Evolutionary conservation across 352 stramenopile species (phyloP).

Genomic region (Aphanomyces invadans): DNA sequence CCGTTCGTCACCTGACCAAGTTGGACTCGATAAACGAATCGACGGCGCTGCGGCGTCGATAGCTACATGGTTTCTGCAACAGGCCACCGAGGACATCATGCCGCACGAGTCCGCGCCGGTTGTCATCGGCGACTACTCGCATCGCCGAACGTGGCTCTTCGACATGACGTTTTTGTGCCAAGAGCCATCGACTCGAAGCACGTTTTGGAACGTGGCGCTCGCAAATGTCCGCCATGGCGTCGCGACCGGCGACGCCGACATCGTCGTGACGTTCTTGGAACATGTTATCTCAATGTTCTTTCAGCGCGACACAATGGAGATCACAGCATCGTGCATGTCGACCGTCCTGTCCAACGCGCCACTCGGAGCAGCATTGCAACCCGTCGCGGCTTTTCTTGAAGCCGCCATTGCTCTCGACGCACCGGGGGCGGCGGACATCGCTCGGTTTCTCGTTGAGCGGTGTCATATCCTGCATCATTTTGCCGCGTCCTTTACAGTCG

Average conservation of each 20-base stretch:
- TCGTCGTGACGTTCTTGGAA: constrained; percentile 14
- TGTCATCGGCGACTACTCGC: constrained; percentile 15
- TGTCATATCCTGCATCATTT: constrained; percentile 9
- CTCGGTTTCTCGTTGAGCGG: neutral
- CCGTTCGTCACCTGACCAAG: too few species aligned
- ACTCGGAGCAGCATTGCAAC: constrained; percentile 25
- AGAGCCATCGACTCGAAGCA: constrained; percentile 27
- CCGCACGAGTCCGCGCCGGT: neutral
- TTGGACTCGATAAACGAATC: too few species aligned
- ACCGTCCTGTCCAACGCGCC: constrained; percentile 2
- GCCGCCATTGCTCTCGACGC: constrained; percentile 24
- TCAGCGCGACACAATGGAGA: constrained; percentile 33
- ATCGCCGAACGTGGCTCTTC: constrained; percentile 49
- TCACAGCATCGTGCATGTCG: constrained; percentile 28
- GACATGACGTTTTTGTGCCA: constrained; percentile 43
- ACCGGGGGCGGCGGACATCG: neutral
- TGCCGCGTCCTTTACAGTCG: constrained; percentile 1
- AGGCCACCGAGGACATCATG: neutral
- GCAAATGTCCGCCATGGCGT: constrained; percentile 26
- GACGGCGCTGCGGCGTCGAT: neutral
- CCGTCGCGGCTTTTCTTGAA: constrained; percentile 31
- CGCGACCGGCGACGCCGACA: neutral
- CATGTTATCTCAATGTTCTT: constrained; percentile 35
- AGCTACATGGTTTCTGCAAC: neutral
- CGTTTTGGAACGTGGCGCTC: constrained; percentile 31